Evolutionary conservation across 371 early-diverging fungal species (phyloP), one percentile per base, ranked within the genome.

Genomic region (Fennellomyces sp.): DNA sequence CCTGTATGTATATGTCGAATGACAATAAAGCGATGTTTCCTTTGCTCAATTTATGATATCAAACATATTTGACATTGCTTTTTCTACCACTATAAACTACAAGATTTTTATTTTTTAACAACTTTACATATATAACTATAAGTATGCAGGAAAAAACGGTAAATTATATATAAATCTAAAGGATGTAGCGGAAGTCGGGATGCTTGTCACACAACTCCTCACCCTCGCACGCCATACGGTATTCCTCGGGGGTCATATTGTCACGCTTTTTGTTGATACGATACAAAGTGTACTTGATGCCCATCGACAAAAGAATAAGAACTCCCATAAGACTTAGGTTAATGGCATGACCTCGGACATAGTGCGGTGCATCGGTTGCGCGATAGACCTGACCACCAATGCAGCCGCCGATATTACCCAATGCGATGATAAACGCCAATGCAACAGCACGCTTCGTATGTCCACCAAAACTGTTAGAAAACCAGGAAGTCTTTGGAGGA

Each of bases 361-460:
- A 89, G 27, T 68, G 47, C 1, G 87, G 88, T 5, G 79, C 85
- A 60, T 90, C 89, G 17, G 70, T 56, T 5, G 72, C 74, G 27
- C 84, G 73, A 61, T 90, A 91, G 13, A 78, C 67, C 42, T 86
- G 88, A 15, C 87, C 85, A 8, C 83, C 83, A 57, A 87, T 73
- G 19, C 83, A 76, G 25, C 87, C 89, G 82, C 70, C 50, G 54
- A 58, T 47, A 36, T 57, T 64, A 50, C 90, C 90, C 55, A 87
- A 75, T 1, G 81, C 73, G 47, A 86, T 80, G 35, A 84, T 82
- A 30, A 83, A 66, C 8, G 85, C 88, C 5, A 78, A 73, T 1
- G 83, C 86, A 36, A 81, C 82, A 65, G 81, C 86, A 47, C 84
- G 77, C 70, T 88, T 88, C 23, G 85, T 85, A 52, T 84, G 83